Percentiles rank a stretch among this genome's conserved stretches.
Conservation (phyloP, 2,329 filamentous ascomycete genomes). For the Verticillium klebahnii region DNA sequence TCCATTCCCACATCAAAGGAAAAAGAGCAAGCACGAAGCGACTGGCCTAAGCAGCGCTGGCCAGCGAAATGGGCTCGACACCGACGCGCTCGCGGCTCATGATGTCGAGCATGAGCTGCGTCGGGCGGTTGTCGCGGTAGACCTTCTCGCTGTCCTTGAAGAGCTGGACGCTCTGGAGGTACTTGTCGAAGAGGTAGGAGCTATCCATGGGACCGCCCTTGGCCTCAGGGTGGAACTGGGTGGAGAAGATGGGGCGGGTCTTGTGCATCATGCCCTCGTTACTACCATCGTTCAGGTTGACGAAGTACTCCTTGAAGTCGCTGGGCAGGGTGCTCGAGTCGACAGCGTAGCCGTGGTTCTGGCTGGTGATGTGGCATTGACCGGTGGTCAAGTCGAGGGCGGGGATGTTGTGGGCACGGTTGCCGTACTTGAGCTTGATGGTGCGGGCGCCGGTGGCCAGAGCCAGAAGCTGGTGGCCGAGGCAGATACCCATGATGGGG, state of each 20-base stretch:
- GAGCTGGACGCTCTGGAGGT: slow-evolving; percentile 80
- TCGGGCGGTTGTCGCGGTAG: slow-evolving; percentile 83
- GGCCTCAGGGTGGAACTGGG: slow-evolving; percentile 97
- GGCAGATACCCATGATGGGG: slow-evolving; percentile 95
- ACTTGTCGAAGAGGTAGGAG: slow-evolving; percentile 94
- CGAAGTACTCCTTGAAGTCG: slow-evolving; percentile 97
- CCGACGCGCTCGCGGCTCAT: slow-evolving; percentile 92
- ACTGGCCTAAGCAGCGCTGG: slow-evolving; percentile 35
- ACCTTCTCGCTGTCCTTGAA: slow-evolving; percentile 81
- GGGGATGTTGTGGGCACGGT: slow-evolving; percentile 97
- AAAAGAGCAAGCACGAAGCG: not conserved
- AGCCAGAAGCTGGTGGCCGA: slow-evolving; percentile 93
- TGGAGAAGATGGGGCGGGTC: slow-evolving; percentile 93
- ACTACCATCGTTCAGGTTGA: slow-evolving; percentile 95
- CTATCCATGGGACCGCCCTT: slow-evolving; percentile 97
- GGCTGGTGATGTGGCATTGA: slow-evolving; percentile 96
- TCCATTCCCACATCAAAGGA: not conserved
- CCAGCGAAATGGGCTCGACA: slow-evolving; percentile 65
- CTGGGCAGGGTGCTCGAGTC: slow-evolving; percentile 75
- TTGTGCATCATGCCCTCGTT: slow-evolving; percentile 98
- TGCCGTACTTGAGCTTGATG: slow-evolving; percentile 98
- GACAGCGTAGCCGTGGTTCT: slow-evolving; percentile 97
- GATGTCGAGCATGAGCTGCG: slow-evolving; percentile 82
- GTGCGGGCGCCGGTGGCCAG: slow-evolving; percentile 84
- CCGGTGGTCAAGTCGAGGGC: slow-evolving; percentile 91